Evolutionary conservation across 495 filamentous ascomycete genomes (phyloP), one percentile per base, ranked within the genome.

Genomic region (Aspergillus heteromorphus): DNA sequence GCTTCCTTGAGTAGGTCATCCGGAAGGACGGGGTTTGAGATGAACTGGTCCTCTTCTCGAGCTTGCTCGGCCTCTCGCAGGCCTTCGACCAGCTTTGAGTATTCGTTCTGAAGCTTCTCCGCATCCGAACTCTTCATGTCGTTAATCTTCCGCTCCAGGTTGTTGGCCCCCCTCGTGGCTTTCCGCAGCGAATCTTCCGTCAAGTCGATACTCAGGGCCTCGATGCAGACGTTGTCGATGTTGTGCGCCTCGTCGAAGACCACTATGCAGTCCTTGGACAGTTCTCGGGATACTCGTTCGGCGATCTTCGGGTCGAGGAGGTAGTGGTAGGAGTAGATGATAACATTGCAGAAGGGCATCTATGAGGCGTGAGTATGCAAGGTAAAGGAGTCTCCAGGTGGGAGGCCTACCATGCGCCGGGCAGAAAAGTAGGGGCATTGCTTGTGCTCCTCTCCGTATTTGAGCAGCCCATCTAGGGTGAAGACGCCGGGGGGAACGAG

Each of bases 171-270:
- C 55, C 89, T 78, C 1, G 90, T 89, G 14, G 93, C 93, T 72
- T 86, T 92, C 23, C 89, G 81, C 40, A 99, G 66, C 0, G 91
- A 96, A 58, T 97, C 93, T 66, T 99, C 90, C 0, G 91, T 97
- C 27, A 99, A 78, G 67, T 99, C 93, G 23, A 96, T 96, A 63
- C 92, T 97, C 18, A 97, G 78, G 11, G 93, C 95, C 62, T 99
- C 93, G 56, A 99, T 99, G 67, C 95, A 97, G 48, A 99, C 93
- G 68, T 99, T 99, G 77, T 99, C 93, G 61, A 99, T 99, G 57
- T 99, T 99, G 70, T 99, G 93, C 17, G 93, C 93, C 62, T 99
- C 93, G 65, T 99, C 93, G 60, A 99, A 99, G 13, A 99, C 95
- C 14, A 99, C 89, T 23, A 99, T 99, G 65, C 91, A 96, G 66